Evolutionary conservation across 345 rosid species (phyloP).

Genomic region (Moricandia moricandioides): DNA sequence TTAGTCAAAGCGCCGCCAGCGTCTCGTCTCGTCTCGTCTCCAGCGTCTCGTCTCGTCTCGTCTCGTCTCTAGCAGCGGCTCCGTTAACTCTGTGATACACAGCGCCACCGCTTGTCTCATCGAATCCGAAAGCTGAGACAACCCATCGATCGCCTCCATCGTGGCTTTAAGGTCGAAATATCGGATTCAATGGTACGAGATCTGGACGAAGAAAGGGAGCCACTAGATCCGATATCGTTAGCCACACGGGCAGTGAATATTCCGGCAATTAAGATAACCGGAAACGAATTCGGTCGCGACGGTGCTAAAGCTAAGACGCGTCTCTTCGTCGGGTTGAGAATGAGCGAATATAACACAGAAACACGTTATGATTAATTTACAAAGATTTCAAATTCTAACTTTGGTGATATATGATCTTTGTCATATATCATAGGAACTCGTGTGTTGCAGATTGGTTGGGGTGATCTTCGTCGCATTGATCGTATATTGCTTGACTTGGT

Average conservation of each 20-base stretch:
- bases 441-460: too few relatives aligned
- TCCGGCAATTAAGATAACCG: slow-evolving; percentile 17
- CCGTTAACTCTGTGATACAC: too few relatives aligned
- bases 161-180: neutral
- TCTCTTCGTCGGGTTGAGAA: slow-evolving; percentile 1
- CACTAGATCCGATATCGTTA: slow-evolving; percentile 27
- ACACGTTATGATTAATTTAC: slow-evolving; percentile 12
- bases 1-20: too few relatives aligned
- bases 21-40: too few relatives aligned
- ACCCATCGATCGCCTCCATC: slow-evolving; percentile 98
- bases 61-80: too few relatives aligned
- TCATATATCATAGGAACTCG: too few relatives aligned
- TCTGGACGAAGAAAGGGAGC: slow-evolving; percentile 25
- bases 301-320: slow-evolving; percentile 5
- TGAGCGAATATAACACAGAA: slow-evolving; percentile 10
- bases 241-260: neutral
- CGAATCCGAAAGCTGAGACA: slow-evolving; percentile 79
- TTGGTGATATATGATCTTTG: too few relatives aligned
- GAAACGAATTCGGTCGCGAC: slow-evolving; percentile 18
- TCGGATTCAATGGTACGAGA: slow-evolving; percentile 25
- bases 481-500: too few relatives aligned
- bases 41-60: too few relatives aligned
- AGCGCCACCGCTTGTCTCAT: slow-evolving; percentile 85
- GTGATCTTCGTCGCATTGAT: too few relatives aligned
- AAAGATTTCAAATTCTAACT: too few relatives aligned